A percentile compares a stretch with the other conserved stretches of the same genome.
Conservation (phyloP, 2,329 filamentous ascomycete genomes). For the Immersiporthe knoxdaviesiana region DNA sequence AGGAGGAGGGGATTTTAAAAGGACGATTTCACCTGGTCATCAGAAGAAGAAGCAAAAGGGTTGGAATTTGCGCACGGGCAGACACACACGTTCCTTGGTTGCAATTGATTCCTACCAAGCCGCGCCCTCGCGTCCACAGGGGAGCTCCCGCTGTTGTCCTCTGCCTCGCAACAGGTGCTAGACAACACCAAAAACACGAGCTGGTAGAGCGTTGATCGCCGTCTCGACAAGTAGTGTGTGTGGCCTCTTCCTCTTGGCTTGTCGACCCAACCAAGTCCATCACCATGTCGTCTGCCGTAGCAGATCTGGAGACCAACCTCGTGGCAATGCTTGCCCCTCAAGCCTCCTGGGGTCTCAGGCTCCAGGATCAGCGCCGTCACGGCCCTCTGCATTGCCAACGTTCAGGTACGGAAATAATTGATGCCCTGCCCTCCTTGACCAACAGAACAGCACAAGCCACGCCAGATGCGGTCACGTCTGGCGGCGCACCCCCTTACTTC, state of each 20-base stretch:
- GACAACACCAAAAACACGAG: slow-evolving; percentile 6
- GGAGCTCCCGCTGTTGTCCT: slow-evolving; percentile 17
- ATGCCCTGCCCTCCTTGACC: slow-evolving; percentile 26
- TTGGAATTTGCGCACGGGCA: background rate
- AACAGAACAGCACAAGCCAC: background rate
- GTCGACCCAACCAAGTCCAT: slow-evolving; percentile 28
- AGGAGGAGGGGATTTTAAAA: background rate
- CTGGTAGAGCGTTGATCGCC: slow-evolving; percentile 1
- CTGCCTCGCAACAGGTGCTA: slow-evolving; percentile 16
- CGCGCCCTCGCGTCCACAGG: slow-evolving; percentile 18
- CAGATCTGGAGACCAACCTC: slow-evolving; percentile 86
- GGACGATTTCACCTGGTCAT: slow-evolving; percentile 9
- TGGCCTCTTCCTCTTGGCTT: slow-evolving; percentile 20
- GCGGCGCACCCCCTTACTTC: background rate
- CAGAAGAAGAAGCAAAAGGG: slow-evolving; percentile 11
- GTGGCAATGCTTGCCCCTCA: slow-evolving; percentile 89
- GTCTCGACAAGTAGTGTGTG: slow-evolving; percentile 17
- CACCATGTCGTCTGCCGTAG: slow-evolving; percentile 79
- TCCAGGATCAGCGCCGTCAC: slow-evolving; percentile 90
- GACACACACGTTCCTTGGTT: slow-evolving; percentile 18
- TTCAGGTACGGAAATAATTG: slow-evolving; percentile 69
- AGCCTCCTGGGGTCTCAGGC: slow-evolving; percentile 91
- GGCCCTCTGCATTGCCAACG: slow-evolving; percentile 81
- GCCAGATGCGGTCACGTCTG: background rate
- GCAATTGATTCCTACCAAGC: slow-evolving; percentile 19